phyloP scores from a whole-genome alignment of 768 basidiomycete species.

The Tylopilus rubrobrunneus region DNA sequence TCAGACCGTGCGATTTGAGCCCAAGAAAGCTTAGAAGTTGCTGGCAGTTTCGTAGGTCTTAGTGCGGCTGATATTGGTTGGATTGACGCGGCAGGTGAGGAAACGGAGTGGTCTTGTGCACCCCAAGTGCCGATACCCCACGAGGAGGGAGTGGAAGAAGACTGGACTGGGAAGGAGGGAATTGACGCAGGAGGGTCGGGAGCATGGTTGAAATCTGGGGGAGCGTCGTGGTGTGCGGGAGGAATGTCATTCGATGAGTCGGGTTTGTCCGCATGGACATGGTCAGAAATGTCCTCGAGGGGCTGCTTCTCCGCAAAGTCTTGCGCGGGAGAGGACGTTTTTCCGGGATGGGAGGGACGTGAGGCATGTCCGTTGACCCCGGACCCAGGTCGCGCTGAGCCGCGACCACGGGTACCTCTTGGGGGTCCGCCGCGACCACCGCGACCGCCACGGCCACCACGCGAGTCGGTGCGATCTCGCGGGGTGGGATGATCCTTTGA shows the following conservation, averaged over 20 bases:
- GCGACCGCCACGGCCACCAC: slow-evolving; percentile 60
- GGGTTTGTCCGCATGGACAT: slow-evolving; percentile 10
- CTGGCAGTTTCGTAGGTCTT: slow-evolving; percentile 52
- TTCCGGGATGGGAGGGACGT: slow-evolving; percentile 22
- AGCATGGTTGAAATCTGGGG: slow-evolving; percentile 7
- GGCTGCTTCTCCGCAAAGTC: slow-evolving; percentile 28
- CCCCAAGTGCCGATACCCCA: slow-evolving; percentile 31
- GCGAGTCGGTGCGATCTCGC: slow-evolving; percentile 37
- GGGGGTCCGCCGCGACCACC: slow-evolving; percentile 59
- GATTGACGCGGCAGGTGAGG: slow-evolving; percentile 17
- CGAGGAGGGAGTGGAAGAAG: slow-evolving; percentile 32
- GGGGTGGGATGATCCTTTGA: slow-evolving; percentile 43
- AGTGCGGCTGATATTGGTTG: slow-evolving; percentile 13
- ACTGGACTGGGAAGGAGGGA: slow-evolving; percentile 3
- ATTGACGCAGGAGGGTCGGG: slow-evolving; percentile 16
- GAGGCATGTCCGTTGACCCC: slow-evolving; percentile 33
- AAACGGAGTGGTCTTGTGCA: slow-evolving; percentile 36
- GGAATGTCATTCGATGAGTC: slow-evolving; percentile 14
- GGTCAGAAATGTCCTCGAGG: slow-evolving; percentile 21
- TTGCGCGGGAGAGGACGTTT: slow-evolving; percentile 32
- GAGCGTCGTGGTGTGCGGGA: slow-evolving; percentile 12
- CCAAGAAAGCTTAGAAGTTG: slow-evolving; percentile 79
- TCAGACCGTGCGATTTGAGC: slow-evolving; percentile 75
- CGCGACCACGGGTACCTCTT: slow-evolving; percentile 39
- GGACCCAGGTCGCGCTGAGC: slow-evolving; percentile 36